Conservation (phyloP, 345 rosid genomes). For the Salix koriyanagi region DNA sequence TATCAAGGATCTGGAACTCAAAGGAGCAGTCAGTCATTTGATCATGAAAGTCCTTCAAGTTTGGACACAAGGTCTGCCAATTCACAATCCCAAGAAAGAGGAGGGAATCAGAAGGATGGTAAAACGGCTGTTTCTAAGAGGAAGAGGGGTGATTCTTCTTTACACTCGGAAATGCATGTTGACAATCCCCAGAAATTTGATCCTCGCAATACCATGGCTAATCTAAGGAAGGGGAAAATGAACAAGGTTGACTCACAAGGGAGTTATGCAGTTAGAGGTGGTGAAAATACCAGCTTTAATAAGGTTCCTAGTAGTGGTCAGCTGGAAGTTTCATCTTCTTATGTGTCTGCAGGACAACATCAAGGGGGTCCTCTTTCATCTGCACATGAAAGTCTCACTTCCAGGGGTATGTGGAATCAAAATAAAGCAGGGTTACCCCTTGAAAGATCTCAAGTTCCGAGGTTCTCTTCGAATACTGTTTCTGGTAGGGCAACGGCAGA, state of each 20-base stretch:
- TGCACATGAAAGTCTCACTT: constrained; percentile 34
- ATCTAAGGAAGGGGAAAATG: constrained; percentile 57
- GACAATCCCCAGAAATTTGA: constrained; percentile 57
- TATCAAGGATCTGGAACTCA: constrained; percentile 70
- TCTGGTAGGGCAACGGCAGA: constrained; percentile 34
- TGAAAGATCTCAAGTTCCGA: constrained; percentile 49
- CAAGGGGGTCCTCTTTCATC: constrained; percentile 34
- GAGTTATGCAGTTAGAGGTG: constrained; percentile 37
- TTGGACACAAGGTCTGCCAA: constrained; percentile 79
- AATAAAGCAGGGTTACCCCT: constrained; percentile 36
- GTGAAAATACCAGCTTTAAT: constrained; percentile 34
- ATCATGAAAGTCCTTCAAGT: constrained; percentile 93
- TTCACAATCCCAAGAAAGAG: constrained; percentile 80
- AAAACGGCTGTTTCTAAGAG: constrained; percentile 63
- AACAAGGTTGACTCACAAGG: constrained; percentile 58
- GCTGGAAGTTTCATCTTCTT: constrained; percentile 42
- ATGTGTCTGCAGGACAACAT: constrained; percentile 30
- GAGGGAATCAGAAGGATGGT: constrained; percentile 48
- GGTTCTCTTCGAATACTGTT: constrained; percentile 41
- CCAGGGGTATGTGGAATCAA: constrained; percentile 45
- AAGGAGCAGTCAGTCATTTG: constrained; percentile 66
- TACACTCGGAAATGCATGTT: constrained; percentile 41
- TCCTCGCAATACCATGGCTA: constrained; percentile 28
- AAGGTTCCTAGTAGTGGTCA: constrained; percentile 36
- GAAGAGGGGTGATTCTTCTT: constrained; percentile 69